phyloP scores from a whole-genome alignment of 2,329 filamentous ascomycete genomes.

The Pseudocercospora crystallina region DNA sequence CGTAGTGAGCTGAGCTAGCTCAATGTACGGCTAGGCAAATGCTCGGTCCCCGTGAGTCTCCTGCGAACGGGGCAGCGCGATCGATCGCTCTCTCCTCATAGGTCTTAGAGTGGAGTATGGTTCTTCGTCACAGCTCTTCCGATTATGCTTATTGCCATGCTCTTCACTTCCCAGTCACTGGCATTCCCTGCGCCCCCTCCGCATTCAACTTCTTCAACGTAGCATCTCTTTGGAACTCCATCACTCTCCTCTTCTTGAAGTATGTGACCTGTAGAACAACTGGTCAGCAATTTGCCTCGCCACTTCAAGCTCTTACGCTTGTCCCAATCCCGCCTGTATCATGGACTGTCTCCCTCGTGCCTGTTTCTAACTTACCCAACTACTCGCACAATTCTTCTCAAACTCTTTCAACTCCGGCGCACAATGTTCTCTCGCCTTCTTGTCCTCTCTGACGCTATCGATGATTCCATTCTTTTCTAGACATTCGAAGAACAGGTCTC shows the following conservation, averaged over 20 bases:
- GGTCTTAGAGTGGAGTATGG: not conserved
- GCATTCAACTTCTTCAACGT: constrained; percentile 69
- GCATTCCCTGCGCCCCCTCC: constrained; percentile 40
- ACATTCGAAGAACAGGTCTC: constrained; percentile 85
- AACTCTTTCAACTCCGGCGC: constrained; percentile 64
- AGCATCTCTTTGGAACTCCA: constrained; percentile 82
- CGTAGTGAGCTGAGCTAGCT: no score
- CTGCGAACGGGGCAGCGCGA: no score
- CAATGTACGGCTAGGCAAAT: no score
- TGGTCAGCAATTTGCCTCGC: not conserved
- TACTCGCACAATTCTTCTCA: constrained; percentile 79
- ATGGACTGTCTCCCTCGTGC: not conserved
- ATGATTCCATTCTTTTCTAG: constrained; percentile 79
- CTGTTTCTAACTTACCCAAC: constrained; percentile 70
- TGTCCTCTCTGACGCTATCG: constrained; percentile 63
- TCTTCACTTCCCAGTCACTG: constrained; percentile 10
- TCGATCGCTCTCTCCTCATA: no score
- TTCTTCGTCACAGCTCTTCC: not conserved
- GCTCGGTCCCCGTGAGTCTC: no score
- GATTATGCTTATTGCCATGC: not conserved
- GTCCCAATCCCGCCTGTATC: not conserved
- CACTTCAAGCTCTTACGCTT: not conserved
- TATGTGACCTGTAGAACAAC: constrained; percentile 71
- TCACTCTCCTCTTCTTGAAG: constrained; percentile 94
- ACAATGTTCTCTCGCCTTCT: constrained; percentile 57